Percentiles rank a stretch among this genome's conserved stretches.
These are phyloP conservation scores for Thelonectria olida DNA, from an alignment of 2,329 filamentous ascomycete species.

Conservation along the genomic window DNA sequence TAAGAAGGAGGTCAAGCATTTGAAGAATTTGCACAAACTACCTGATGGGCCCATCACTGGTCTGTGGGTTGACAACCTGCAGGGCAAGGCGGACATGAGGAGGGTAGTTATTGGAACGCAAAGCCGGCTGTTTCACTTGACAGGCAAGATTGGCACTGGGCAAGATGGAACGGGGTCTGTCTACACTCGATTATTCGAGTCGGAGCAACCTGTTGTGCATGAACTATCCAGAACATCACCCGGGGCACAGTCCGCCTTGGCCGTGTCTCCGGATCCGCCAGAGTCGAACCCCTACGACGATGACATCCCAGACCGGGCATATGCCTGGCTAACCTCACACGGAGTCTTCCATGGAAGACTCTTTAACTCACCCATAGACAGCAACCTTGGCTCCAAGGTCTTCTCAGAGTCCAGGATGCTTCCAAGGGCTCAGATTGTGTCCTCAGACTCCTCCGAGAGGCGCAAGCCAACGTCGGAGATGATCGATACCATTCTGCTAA, in stretches of 20 bases:
- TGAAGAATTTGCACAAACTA: slow-evolving; percentile 84
- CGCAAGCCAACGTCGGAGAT: slow-evolving; percentile 74
- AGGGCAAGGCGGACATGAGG: slow-evolving; percentile 74
- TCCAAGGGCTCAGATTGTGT: slow-evolving; percentile 76
- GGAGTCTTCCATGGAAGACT: slow-evolving; percentile 90
- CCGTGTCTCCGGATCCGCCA: slow-evolving; percentile 78
- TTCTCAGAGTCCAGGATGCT: slow-evolving; percentile 84
- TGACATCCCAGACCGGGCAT: slow-evolving; percentile 74
- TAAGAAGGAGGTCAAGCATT: slow-evolving; percentile 90
- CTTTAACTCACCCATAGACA: slow-evolving; percentile 65
- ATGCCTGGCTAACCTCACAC: slow-evolving; percentile 89
- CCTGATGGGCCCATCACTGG: slow-evolving; percentile 86
- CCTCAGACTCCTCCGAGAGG: slow-evolving; percentile 71
- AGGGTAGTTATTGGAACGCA: slow-evolving; percentile 84
- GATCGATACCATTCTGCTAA: slow-evolving; percentile 83
- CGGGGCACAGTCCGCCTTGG: slow-evolving; percentile 69
- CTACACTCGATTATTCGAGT: slow-evolving; percentile 88
- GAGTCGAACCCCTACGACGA: slow-evolving; percentile 66
- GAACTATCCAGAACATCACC: slow-evolving; percentile 70
- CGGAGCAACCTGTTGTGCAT: slow-evolving; percentile 80
- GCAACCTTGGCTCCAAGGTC: slow-evolving; percentile 75
- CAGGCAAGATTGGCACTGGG: slow-evolving; percentile 77
- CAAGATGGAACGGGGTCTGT: slow-evolving; percentile 86
- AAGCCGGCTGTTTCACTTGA: slow-evolving; percentile 80
- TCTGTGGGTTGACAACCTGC: slow-evolving; percentile 81